Base-by-base conservation (phyloP, 2,329 filamentous ascomycete species). In the Botryosphaeria dothidea region DNA sequence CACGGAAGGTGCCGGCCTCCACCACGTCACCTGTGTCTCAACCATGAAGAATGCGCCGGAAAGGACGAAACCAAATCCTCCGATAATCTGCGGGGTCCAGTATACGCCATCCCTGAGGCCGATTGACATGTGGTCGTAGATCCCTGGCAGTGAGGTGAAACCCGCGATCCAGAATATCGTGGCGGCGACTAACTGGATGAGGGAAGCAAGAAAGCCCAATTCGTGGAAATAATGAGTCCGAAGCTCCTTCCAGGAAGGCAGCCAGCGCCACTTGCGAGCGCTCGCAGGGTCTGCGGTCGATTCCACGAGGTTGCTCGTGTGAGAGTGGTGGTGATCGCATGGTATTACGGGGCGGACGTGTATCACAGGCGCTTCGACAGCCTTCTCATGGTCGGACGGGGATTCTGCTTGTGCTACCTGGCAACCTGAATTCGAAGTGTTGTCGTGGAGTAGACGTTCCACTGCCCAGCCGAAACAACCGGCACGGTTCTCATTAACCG, bases 391-490 rank as follows among this genome's bases (percentile, higher is more conserved):
- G 4, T 69, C 68, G 15, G 71, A 69, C 38, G 57, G 54, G 9
- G 69, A 65, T 23, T 71, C 71, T 46, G 36, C 15, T 23, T 57
- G 54, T 21, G 36, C 38, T 36, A 6, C 19, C 19, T 29, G 54
- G 23, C 8, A 29, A 29, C 15, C n/a, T 3, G 54, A 68, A 67
- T 19, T 68, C 66, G n/a, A 25, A 7, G 60, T 41, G 15, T 70
- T 70, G 54, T 73, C 72, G 45, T 78, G 78, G 1, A 64, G 45
- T 7, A 54, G 27, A 21, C 27, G 38, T 68, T 89, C 84, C 1
- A 91, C 69, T 0, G 88, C 88, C 88, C 88, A 91, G 3, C 89
- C 88, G 71, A 91, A 91, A 72, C 88, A 91, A 13, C 84, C 86
- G 0, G 83, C 78, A 13, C 84, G 79, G 69, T 90, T 86, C 70